Conservation (phyloP, 2,329 filamentous ascomycete genomes). For the Aureobasidium sp. region DNA sequence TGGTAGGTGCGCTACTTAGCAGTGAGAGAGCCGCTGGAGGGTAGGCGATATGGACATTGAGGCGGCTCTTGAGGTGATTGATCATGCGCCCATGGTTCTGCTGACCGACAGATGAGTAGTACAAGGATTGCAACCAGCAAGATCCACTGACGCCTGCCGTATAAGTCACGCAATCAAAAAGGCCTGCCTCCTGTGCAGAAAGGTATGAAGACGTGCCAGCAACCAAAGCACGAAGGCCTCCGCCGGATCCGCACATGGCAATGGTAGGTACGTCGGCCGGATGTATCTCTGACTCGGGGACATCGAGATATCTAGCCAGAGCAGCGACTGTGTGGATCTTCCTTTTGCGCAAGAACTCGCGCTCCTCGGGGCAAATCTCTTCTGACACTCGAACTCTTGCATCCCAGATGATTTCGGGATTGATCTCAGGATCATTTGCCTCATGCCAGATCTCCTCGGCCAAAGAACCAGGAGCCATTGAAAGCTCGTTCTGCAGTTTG, state of each 20-base stretch:
- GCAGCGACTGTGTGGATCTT: slow-evolving; percentile 63
- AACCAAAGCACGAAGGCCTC: slow-evolving; percentile 81
- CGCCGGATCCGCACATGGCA: slow-evolving; percentile 89
- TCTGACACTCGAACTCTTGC: slow-evolving; percentile 75
- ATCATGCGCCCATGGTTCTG: slow-evolving; percentile 64
- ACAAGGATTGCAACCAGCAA: slow-evolving; percentile 89
- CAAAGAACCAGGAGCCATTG: slow-evolving; percentile 77
- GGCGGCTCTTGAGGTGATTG: slow-evolving; percentile 76
- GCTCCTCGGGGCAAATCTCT: slow-evolving; percentile 77
- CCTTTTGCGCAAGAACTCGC: slow-evolving; percentile 63
- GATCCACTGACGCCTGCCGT: slow-evolving; percentile 92
- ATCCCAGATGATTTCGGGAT: slow-evolving; percentile 80
- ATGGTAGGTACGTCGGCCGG: slow-evolving; percentile 90
- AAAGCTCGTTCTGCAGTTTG: slow-evolving; percentile 82
- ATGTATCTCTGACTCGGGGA: slow-evolving; percentile 75
- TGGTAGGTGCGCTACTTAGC: slow-evolving; percentile 82
- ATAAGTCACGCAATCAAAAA: slow-evolving; percentile 93
- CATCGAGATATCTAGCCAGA: slow-evolving; percentile 71
- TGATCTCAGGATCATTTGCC: slow-evolving; percentile 71
- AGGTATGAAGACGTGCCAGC: slow-evolving; percentile 83
- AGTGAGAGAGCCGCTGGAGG: slow-evolving; percentile 76
- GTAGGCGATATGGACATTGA: slow-evolving; percentile 86
- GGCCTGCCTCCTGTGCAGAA: slow-evolving; percentile 73
- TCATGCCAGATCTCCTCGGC: slow-evolving; percentile 92
- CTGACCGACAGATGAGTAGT: slow-evolving; percentile 69